A percentile compares a stretch with the other conserved stretches of the same genome.
phyloP scores from a whole-genome alignment of 2,329 filamentous ascomycete genomes.

The Emmonsiellopsis sp. region DNA sequence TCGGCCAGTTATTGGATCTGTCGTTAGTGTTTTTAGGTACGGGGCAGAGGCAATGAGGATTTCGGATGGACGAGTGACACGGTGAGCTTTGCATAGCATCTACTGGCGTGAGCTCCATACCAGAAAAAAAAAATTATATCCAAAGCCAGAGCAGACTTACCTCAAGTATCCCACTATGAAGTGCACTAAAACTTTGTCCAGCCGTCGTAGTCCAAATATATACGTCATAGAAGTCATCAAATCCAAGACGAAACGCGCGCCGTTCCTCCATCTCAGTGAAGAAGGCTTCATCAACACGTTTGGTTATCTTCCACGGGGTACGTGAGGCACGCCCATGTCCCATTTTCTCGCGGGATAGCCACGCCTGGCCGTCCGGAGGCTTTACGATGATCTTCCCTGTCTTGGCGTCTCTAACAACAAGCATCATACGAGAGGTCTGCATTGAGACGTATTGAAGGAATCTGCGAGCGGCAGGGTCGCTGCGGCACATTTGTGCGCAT shows the following conservation, averaged over 20 bases:
- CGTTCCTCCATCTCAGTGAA: conserved; percentile 32
- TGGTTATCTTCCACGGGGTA: conserved; percentile 29
- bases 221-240: conserved; percentile 37
- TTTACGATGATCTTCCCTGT: conserved; percentile 28
- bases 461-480: conserved; percentile 32
- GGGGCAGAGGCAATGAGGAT: conserved; percentile 10
- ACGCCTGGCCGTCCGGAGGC: conserved; percentile 30
- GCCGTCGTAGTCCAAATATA: conserved; percentile 33
- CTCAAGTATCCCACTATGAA: conserved; percentile 23
- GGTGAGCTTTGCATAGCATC: conserved; percentile 30
- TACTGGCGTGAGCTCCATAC: conserved; percentile 10
- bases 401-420: conserved; percentile 35
- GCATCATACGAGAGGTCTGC: conserved; percentile 27
- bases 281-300: conserved; percentile 27
- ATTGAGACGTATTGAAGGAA: conserved; percentile 37
- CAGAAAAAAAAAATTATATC: background rate
- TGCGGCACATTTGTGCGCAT: conserved; percentile 35
- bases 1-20: conserved; percentile 25
- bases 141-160: conserved; percentile 11
- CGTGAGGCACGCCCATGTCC: conserved; percentile 32
- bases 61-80: conserved; percentile 15
- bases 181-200: conserved; percentile 20
- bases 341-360: conserved; percentile 31
- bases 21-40: conserved; percentile 30
- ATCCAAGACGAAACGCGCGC: conserved; percentile 31